Evolutionary conservation across 1,139 yeast species (phyloP), one percentile per base, ranked within the genome.

Genomic region (Wickerhamomyces sp.): DNA sequence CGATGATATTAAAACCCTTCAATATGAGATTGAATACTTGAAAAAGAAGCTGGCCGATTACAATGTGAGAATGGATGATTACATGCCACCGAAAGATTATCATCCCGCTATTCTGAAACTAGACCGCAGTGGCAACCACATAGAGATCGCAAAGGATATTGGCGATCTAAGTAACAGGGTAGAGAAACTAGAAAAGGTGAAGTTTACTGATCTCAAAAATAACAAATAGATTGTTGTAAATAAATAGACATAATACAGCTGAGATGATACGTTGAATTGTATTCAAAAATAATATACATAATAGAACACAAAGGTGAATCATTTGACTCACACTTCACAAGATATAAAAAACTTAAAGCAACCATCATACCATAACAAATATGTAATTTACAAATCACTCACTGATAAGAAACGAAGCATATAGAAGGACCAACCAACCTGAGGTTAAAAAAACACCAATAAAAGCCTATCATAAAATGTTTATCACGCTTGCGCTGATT

Each of bases 1-100:
- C 12, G 88, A 79, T 51, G 93, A 84, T 53, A 79, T 85, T 33
- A 58, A 70, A 30, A 69, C 77, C 2, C 60, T 85, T 18, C 93
- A 84, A 54, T 77, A 72, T 37, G 91, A 84, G 51, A 77, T 85
- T 31, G 80, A 73, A 38, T 72, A 72, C 55, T 63, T 85, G 44
- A 75, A 74, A 58, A 53, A 52, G 28, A 68, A 70, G 38, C 55
- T 80, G 36, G 53, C 51, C 28, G 62, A 62, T 35, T 55, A 68
- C 39, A 57, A 66, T 32, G 59, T 72, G 26, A 61, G 66, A 36
- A 50, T 69, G 21, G 77, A 72, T 35, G 77, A 70, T 44, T 70
- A 67, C 36, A 58, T 55, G 28, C 59, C 71, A 4, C 78, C 80
- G 1, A 64, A 59, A 16, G 75, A 68, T 7, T 53, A 65, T 36